Evolutionary conservation across 768 basidiomycete genomes (phyloP).

Genomic region (Tubosaeta brunneosetosa): DNA sequence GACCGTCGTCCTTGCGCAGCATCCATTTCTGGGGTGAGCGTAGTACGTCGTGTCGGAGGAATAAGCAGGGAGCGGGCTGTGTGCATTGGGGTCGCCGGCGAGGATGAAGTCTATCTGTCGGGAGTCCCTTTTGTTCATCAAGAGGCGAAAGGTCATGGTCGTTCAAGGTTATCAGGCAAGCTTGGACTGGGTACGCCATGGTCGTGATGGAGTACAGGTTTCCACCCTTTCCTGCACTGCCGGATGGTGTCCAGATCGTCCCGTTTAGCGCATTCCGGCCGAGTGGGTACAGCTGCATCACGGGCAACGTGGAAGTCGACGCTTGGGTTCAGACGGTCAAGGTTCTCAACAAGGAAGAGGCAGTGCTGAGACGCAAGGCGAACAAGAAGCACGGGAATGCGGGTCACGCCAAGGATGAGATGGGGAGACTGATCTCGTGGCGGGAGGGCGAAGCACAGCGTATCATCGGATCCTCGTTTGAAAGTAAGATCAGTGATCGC

Average conservation of each 20-base stretch:
- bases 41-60: constrained; percentile 15
- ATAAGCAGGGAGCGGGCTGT: constrained; percentile 3
- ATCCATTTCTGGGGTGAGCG: constrained; percentile 5
- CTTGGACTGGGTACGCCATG: no score
- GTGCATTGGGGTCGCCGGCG: not conserved
- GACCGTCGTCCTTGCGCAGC: constrained; percentile 20
- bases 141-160: constrained; percentile 23
- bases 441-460: constrained; percentile 26
- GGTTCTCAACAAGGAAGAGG: constrained; percentile 24
- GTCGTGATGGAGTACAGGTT: constrained; percentile 21
- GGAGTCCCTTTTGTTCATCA: constrained; percentile 23
- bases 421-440: constrained; percentile 25
- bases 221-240: constrained; percentile 45
- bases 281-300: constrained; percentile 15
- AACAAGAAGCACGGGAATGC: constrained; percentile 14
- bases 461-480: constrained; percentile 6
- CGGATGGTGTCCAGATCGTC: constrained; percentile 38
- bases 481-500: constrained; percentile 26
- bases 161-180: no score
- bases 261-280: constrained; percentile 41
- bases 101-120: constrained; percentile 23
- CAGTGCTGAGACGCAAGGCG: constrained; percentile 11
- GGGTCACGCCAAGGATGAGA: constrained; percentile 16
- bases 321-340: constrained; percentile 22
- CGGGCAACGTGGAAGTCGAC: constrained; percentile 24